phyloP scores from a whole-genome alignment of 768 basidiomycete genomes.

The Gymnopilus junonius region DNA sequence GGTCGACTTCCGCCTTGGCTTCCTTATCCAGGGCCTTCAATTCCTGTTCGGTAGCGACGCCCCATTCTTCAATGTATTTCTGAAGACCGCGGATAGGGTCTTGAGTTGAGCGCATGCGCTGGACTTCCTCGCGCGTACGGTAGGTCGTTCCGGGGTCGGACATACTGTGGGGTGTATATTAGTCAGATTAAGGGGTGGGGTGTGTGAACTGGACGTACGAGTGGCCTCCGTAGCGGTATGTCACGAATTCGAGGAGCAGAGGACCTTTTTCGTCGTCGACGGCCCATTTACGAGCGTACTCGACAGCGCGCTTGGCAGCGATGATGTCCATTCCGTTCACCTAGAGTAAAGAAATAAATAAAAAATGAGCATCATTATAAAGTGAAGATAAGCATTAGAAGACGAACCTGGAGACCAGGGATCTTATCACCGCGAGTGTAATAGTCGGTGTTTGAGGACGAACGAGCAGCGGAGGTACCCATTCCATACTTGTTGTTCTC shows the following conservation, averaged over 20 bases:
- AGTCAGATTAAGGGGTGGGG: not conserved
- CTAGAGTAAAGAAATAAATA: conserved; percentile 32
- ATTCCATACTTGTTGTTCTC: conserved; percentile 99
- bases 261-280: conserved; percentile 86
- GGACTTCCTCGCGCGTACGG: conserved; percentile 97
- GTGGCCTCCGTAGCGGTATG: conserved; percentile 98
- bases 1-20: conserved; percentile 86
- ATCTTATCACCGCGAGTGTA: conserved; percentile 97
- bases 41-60: conserved; percentile 84
- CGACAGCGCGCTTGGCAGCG: conserved; percentile 81
- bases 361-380: not conserved
- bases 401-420: conserved; percentile 83
- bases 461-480: conserved; percentile 96
- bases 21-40: conserved; percentile 90
- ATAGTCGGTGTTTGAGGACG: conserved; percentile 93
- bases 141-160: conserved; percentile 99
- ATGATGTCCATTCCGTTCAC: conserved; percentile 99
- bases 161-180: conserved; percentile 60
- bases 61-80: conserved; percentile 95
- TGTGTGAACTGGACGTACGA: conserved; percentile 74
- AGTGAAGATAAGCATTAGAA: not conserved
- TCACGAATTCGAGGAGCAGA: conserved; percentile 93
- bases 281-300: conserved; percentile 89
- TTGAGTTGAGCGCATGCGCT: conserved; percentile 93
- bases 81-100: conserved; percentile 96